Base-by-base conservation (phyloP, 2,329 filamentous ascomycete species). In the Metarhizium humberi region DNA sequence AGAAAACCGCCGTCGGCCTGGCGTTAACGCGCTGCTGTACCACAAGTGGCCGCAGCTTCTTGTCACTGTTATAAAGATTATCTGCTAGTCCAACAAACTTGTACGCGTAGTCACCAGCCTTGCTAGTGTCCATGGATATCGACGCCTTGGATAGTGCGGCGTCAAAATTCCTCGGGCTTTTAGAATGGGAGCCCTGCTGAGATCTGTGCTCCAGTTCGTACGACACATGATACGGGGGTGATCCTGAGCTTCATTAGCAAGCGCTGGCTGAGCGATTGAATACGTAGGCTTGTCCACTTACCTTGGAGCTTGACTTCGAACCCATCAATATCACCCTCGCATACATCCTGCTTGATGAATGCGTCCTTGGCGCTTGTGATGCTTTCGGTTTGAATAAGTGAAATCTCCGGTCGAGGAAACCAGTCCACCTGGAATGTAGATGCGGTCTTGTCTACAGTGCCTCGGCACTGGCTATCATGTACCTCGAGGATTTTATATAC, bases 271-370 rank as follows among this genome's bases (percentile, higher is more conserved):
- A 48, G 25, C n/a, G 10, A 16, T 13, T 51, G 10, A 45, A 20
- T 16, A 52, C n/a, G 16, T 16, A 40, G 25, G 6, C 4, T 7
- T 46, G 16, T 34, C 4, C 46, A 67, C 78, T 72, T 80, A 82
- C 90, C 92, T 67, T 81, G 81, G 58, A 99, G 79, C 47, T 80
- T 79, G 53, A 99, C 75, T 64, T 96, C 91, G 55, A 96, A 85
- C 3, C 85, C 84, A 68, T 96, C 92, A 64, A 96, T 88, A 58
- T 97, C 92, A 34, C 92, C 92, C 73, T 99, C 92, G 66, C 94
- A 99, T 34, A 99, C 86, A 58, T 92, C 86, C 46, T 85, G 80
- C 70, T 95, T 95, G 62, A 85, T 68, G 66, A 86, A 88, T 38
- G 78, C 77, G 32, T 76, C 75, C 8, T 74, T 75, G 16, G 76